These are phyloP conservation scores for Moesziomyces parantarcticus DNA, from an alignment of 1,284 basidiomycete genomes.

Conservation along the genomic window DNA sequence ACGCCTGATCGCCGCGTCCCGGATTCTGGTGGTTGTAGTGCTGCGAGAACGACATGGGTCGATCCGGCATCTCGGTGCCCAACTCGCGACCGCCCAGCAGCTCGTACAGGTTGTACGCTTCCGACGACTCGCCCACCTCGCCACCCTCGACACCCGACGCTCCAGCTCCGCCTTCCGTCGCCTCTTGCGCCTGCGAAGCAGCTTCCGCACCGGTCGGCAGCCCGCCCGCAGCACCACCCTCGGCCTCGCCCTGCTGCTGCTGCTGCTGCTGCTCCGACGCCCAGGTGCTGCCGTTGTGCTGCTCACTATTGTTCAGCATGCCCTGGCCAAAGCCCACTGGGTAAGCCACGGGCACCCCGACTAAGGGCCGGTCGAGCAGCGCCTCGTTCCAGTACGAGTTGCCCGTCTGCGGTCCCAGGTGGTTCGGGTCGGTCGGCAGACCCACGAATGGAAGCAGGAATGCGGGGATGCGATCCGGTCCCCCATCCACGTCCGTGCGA, in stretches of 20 bases:
- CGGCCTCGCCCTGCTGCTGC: conserved; percentile 11
- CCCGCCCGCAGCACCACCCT: conserved; percentile 1
- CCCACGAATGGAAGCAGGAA: conserved; percentile 49
- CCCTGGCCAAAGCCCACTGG: conserved; percentile 40
- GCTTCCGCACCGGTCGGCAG: conserved; percentile 2
- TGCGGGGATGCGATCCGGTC: conserved; percentile 34
- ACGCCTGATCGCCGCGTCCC: conserved; percentile 29
- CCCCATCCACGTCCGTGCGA: conserved; percentile 29
- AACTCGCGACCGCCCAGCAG: conserved; percentile 32
- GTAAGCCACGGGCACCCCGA: conserved; percentile 48
- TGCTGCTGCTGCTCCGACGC: conserved; percentile 11
- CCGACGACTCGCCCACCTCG: conserved; percentile 19
- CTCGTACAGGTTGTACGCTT: conserved; percentile 44
- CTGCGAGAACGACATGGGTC: conserved; percentile 53
- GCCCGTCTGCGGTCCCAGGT: conserved; percentile 40
- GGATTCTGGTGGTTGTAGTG: conserved; percentile 53
- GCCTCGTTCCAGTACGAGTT: conserved; percentile 45
- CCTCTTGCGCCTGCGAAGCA: conserved; percentile 9
- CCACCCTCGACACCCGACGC: conserved; percentile 2
- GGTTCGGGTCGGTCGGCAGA: conserved; percentile 41
- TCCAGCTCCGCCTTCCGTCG: conserved; percentile 7
- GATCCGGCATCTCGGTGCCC: conserved; percentile 34
- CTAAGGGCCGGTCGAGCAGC: conserved; percentile 43
- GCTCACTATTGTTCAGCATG: conserved; percentile 10
- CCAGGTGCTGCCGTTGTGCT: conserved; percentile 37